Evolutionary conservation across 495 filamentous ascomycete genomes (phyloP), one percentile per base, ranked within the genome.

Genomic region (Aspergillus haitiensis): DNA sequence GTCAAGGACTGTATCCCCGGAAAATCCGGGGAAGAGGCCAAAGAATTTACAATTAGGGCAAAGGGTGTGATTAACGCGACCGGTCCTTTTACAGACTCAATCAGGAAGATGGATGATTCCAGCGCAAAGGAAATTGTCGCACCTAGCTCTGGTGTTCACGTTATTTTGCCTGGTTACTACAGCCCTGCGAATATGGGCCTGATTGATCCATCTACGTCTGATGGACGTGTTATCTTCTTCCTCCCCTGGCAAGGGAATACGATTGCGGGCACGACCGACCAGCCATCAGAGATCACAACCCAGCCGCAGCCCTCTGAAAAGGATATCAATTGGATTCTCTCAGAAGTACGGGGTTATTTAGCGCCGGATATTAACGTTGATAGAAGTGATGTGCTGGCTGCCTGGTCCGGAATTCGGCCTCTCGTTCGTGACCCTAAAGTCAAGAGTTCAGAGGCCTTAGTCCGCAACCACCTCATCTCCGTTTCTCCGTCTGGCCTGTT

Each of bases 201-300:
- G 40, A 96, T 98, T 68, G 94, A 98, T 65, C 94, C 94, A 0
- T 84, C 84, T 9, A 98, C 94, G 0, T 97, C 93, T 0, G 94
- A 98, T 70, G 94, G 94, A 15, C 84, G 94, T 67, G 94, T 98
- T 42, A 97, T 98, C 66, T 98, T 98, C 86, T 98, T 98, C 84
- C 84, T 98, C 33, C 94, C 94, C 15, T 98, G 94, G 94, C 93
- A 98, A 75, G 94, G 94, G 49, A 98, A 98, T 76, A 98, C 94
- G 32, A 98, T 98, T 67, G 94, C 94, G 21, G 94, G 94, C 61
- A 98, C 94, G 16, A 98, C 94, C 8, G 94, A 98, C 65, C 88
- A 90, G 18, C 88, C 93, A 6, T 88, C 90, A n/a, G 75, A 77
- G 18, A 88, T 98, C 55, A 84, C 84, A 7, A 81, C 80, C n/a